Evolutionary conservation across 2,329 filamentous ascomycete species (phyloP).

Genomic region (Epichloe aotearoae): DNA sequence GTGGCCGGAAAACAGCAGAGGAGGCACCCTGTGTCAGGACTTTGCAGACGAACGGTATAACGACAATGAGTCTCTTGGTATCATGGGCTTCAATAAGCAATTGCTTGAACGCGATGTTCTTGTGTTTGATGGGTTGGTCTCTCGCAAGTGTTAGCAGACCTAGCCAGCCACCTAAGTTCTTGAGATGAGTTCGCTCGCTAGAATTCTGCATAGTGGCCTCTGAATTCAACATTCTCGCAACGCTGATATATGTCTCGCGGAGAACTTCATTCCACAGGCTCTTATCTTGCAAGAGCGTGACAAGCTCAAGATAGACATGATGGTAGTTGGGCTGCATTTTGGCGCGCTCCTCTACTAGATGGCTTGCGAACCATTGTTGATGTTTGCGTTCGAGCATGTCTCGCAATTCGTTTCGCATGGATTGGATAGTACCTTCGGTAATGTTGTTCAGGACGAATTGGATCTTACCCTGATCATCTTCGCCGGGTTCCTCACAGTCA

Average conservation of each 20-base stretch:
- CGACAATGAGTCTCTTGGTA: slow-evolving; percentile 78
- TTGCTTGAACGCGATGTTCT: slow-evolving; percentile 94
- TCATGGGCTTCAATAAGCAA: slow-evolving; percentile 88
- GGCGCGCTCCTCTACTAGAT: slow-evolving; percentile 88
- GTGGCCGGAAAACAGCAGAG: slow-evolving; percentile 82
- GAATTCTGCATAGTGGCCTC: slow-evolving; percentile 75
- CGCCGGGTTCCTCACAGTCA: slow-evolving; percentile 68
- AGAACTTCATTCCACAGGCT: slow-evolving; percentile 79
- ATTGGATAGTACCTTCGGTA: slow-evolving; percentile 73
- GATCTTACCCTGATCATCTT: slow-evolving; percentile 81
- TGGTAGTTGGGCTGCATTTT: slow-evolving; percentile 98
- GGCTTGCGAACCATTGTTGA: slow-evolving; percentile 92
- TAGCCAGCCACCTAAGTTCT: slow-evolving; percentile 89
- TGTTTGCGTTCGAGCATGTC: slow-evolving; percentile 67
- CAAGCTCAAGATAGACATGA: slow-evolving; percentile 76
- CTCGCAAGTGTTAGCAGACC: slow-evolving; percentile 85
- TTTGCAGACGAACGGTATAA: slow-evolving; percentile 96
- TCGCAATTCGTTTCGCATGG: slow-evolving; percentile 71
- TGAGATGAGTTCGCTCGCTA: slow-evolving; percentile 75
- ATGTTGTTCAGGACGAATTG: slow-evolving; percentile 96
- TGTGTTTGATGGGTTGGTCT: slow-evolving; percentile 90
- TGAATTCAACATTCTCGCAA: slow-evolving; percentile 77
- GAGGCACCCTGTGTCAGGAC: slow-evolving; percentile 72
- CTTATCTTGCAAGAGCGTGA: slow-evolving; percentile 70
- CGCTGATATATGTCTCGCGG: slow-evolving; percentile 80